A percentile compares a stretch with the other conserved stretches of the same genome.
Conservation (phyloP, 495 filamentous ascomycete genomes). For the Penicillium egyptiacum region DNA sequence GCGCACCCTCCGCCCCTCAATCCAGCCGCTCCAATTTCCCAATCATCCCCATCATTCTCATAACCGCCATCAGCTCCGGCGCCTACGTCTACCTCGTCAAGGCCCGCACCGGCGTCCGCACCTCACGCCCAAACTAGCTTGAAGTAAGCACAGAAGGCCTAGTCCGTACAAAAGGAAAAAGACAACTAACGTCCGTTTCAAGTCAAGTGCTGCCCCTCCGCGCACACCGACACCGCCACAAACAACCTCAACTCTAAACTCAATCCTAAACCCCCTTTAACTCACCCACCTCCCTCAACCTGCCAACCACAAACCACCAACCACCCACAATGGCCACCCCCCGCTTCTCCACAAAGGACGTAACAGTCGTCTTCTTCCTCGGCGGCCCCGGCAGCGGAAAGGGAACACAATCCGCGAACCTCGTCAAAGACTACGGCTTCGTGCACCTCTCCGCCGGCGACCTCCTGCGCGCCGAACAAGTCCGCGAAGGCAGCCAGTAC, state of each 20-base stretch:
- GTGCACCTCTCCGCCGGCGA: slow-evolving; percentile 91
- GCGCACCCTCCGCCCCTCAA: slow-evolving; percentile 28
- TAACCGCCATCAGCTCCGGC: slow-evolving; percentile 58
- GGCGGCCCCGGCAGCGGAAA: slow-evolving; percentile 58
- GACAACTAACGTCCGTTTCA: slow-evolving; percentile 9
- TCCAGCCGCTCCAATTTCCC: slow-evolving; percentile 53
- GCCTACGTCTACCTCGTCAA: slow-evolving; percentile 64
- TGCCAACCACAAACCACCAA: slow-evolving; percentile 3
- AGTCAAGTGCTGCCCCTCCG: slow-evolving; percentile 15
- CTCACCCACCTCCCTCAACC: neutral
- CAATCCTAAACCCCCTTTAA: slow-evolving; percentile 7
- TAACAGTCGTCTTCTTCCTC: slow-evolving; percentile 75
- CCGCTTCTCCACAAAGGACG: slow-evolving; percentile 74
- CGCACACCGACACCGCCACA: slow-evolving; percentile 14
- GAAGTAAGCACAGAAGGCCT: neutral
- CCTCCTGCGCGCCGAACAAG: slow-evolving; percentile 89
- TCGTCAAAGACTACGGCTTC: slow-evolving; percentile 90
- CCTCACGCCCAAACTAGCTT: slow-evolving; percentile 11
- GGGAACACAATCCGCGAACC: slow-evolving; percentile 77
- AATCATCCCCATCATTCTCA: slow-evolving; percentile 63
- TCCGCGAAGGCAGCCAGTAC: slow-evolving; percentile 79
- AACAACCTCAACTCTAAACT: slow-evolving; percentile 12
- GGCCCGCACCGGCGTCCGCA: slow-evolving; percentile 47
- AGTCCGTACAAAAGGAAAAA: slow-evolving; percentile 14
- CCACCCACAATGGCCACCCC: slow-evolving; percentile 47